These are phyloP conservation scores for Eucalyptus tenuipes DNA, from an alignment of 345 rosid genomes.

Conservation along the genomic window DNA sequence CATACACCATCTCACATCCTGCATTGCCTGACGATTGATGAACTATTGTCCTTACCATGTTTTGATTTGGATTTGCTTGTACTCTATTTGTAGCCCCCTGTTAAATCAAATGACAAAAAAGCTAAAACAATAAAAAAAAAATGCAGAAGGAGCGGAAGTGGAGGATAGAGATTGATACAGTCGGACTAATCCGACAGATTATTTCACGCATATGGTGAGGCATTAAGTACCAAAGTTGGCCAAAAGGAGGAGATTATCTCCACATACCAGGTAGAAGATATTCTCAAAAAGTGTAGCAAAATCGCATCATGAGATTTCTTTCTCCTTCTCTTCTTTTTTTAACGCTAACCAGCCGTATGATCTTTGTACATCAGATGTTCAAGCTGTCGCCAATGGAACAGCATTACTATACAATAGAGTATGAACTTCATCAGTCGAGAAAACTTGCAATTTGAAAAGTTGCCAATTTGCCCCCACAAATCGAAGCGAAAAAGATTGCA, in stretches of 20 bases:
- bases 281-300: not conserved
- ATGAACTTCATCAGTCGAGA: not conserved
- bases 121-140: not conserved
- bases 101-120: not conserved
- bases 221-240: not conserved
- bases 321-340: not conserved
- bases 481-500: not conserved
- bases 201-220: not conserved
- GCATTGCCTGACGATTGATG: not conserved
- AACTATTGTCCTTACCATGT: not conserved
- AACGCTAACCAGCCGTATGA: not conserved
- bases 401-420: not conserved
- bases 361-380: not conserved
- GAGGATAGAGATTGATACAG: not conserved
- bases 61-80: not conserved
- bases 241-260: not conserved
- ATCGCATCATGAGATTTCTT: not conserved
- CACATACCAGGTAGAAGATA: not conserved
- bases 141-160: not conserved
- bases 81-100: not conserved
- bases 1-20: not conserved
- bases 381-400: not conserved
- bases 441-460: not conserved
- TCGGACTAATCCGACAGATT: not conserved
- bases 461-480: not conserved